Conservation (phyloP, 345 rosid species). For the Acer yangbiense region DNA sequence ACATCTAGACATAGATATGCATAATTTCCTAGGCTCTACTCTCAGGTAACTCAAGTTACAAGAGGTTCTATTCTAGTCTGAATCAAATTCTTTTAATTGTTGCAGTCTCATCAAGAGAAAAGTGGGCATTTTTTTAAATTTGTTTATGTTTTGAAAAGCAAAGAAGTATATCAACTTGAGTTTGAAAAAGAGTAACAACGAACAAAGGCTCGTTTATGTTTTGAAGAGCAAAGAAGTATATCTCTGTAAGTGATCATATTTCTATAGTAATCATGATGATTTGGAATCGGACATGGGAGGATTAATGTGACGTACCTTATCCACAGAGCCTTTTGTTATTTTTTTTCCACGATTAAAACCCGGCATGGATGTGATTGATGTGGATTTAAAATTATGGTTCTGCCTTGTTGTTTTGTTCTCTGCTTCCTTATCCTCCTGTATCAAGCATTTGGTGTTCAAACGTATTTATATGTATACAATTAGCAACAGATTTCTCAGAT, state of each 20-base stretch:
- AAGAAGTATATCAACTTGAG: too few species aligned
- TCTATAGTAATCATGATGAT: neutral
- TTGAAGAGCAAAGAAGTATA: too few species aligned
- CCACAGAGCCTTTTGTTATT: constrained; percentile 29
- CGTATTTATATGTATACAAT: too few species aligned
- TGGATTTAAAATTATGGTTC: constrained; percentile 47
- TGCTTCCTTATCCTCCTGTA: constrained; percentile 47
- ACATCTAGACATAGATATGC: neutral
- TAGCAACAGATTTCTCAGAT: neutral
- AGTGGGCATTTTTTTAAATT: neutral
- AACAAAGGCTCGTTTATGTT: neutral
- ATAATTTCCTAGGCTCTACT: neutral
- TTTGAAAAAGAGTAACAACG: too few species aligned
- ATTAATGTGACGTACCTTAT: constrained; percentile 40
- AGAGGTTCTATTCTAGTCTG: neutral
- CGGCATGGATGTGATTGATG: constrained; percentile 39
- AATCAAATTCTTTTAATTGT: neutral
- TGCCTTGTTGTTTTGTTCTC: constrained; percentile 45
- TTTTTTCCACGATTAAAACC: constrained; percentile 37
- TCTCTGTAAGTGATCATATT: neutral
- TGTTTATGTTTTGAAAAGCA: neutral
- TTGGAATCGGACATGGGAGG: neutral
- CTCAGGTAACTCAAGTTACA: neutral
- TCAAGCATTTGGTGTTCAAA: constrained; percentile 10
- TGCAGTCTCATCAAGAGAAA: neutral